Conservation (phyloP, 306 rosid species). For the Gastrolobium villosum region DNA sequence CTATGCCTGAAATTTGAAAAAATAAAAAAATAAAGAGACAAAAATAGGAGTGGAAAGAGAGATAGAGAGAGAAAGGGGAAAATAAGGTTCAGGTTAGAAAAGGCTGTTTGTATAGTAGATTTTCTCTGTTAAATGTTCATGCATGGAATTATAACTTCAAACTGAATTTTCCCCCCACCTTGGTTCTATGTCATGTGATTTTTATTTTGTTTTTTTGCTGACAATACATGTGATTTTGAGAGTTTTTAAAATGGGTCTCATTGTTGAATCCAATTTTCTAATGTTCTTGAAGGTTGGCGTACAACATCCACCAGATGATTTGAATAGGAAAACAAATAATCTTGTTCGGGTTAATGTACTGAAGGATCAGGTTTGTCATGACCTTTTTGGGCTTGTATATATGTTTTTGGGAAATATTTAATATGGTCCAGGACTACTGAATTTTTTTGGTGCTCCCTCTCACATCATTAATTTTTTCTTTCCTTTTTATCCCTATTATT, state of each 20-base stretch:
- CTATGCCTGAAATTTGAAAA: not conserved
- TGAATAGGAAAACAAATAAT: slow-evolving; percentile 69
- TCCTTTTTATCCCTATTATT: too few species aligned
- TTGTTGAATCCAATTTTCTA: slow-evolving; percentile 38
- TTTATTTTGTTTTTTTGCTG: not conserved
- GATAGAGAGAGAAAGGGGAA: too few species aligned
- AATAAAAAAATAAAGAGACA: not conserved
- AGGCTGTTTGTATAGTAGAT: too few species aligned
- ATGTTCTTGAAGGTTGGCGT: slow-evolving; percentile 80
- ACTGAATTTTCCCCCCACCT: not conserved
- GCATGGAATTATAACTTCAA: slow-evolving; percentile 15
- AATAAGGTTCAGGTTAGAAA: not conserved
- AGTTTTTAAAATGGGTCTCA: slow-evolving; percentile 16
- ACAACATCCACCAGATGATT: slow-evolving; percentile 66
- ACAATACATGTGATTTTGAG: not conserved
- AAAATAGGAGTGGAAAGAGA: not conserved
- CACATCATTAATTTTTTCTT: too few species aligned
- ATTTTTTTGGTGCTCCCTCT: too few species aligned
- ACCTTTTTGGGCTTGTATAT: slow-evolving; percentile 24
- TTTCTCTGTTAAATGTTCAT: slow-evolving; percentile 5
- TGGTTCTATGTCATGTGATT: slow-evolving; percentile 11
- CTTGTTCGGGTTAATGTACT: slow-evolving; percentile 66
- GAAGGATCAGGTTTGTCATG: slow-evolving; percentile 76
- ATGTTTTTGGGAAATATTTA: too few species aligned
- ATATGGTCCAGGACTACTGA: too few species aligned